These are phyloP conservation scores for Mycothermus thermophilus DNA, from an alignment of 495 filamentous ascomycete species.

Conservation along the genomic window DNA sequence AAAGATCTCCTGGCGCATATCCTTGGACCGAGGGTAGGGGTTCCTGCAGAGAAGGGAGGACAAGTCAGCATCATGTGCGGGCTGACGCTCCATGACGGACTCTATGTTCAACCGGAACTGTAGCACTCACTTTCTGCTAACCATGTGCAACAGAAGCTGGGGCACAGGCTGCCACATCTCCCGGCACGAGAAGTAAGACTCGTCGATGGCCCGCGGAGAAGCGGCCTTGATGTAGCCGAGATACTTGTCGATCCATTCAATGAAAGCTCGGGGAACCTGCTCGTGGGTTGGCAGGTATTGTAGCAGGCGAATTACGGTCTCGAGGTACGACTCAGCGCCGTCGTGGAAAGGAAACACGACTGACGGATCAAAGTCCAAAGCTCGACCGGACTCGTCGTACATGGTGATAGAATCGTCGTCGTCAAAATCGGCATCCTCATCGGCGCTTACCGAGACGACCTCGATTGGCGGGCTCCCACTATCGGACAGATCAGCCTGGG, in stretches of 20 bases:
- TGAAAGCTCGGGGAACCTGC: conserved; percentile 23
- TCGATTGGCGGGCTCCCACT: conserved; percentile 27
- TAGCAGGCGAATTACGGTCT: conserved; percentile 21
- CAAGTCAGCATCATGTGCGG: neutral
- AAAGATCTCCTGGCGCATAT: conserved; percentile 14
- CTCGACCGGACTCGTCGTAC: conserved; percentile 10
- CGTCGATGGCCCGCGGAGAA: conserved; percentile 11
- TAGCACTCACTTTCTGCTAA: conserved; percentile 13
- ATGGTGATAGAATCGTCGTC: conserved; percentile 10
- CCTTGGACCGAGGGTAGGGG: conserved; percentile 5
- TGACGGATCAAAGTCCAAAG: conserved; percentile 16
- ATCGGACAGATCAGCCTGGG: conserved; percentile 26
- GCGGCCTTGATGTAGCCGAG: conserved; percentile 17
- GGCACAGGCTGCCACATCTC: conserved; percentile 24
- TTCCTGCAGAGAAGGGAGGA: conserved; percentile 5
- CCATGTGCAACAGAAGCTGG: conserved; percentile 8
- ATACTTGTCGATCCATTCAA: conserved; percentile 32
- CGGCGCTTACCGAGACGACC: conserved; percentile 16
- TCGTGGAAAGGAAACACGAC: conserved; percentile 29
- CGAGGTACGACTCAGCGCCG: conserved; percentile 22
- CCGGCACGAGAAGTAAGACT: conserved; percentile 25
- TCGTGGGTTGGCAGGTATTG: conserved; percentile 27
- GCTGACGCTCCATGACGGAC: too few relatives aligned
- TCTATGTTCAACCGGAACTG: too few relatives aligned
- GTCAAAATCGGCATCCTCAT: conserved; percentile 21